These are phyloP conservation scores for Barnettozyma sucrosica DNA, from an alignment of 805 yeast species.

Conservation along the genomic window DNA sequence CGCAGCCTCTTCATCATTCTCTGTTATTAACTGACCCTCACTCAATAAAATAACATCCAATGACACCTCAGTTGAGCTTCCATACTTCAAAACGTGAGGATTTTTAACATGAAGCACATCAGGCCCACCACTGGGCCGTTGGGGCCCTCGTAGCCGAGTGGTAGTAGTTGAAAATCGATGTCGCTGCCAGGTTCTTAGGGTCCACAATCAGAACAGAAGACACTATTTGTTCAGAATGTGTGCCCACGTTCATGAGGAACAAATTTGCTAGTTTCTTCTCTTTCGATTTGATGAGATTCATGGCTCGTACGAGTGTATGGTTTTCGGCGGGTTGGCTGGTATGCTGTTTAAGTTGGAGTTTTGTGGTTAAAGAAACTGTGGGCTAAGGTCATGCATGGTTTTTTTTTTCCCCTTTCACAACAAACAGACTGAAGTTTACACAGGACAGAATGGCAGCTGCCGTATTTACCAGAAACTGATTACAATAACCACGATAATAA, in stretches of 20 bases:
- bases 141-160: slow-evolving; percentile 17
- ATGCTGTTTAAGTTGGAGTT: background rate
- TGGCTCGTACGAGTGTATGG: background rate
- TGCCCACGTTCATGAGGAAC: slow-evolving; percentile 12
- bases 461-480: too few relatives aligned
- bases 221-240: slow-evolving; percentile 5
- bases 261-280: slow-evolving; percentile 13
- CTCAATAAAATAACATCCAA: slow-evolving; percentile 27
- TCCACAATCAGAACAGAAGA: slow-evolving; percentile 13
- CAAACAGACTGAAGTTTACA: background rate
- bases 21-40: slow-evolving; percentile 26
- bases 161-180: slow-evolving; percentile 11
- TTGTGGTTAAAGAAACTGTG: too few relatives aligned
- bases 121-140: slow-evolving; percentile 27
- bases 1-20: slow-evolving; percentile 16
- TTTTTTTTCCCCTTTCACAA: too few relatives aligned
- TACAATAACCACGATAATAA: too few relatives aligned
- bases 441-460: too few relatives aligned
- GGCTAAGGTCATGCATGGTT: background rate
- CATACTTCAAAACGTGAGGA: slow-evolving; percentile 23
- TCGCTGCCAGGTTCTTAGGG: slow-evolving; percentile 10
- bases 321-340: background rate
- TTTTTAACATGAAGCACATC: slow-evolving; percentile 26
- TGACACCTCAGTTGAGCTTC: slow-evolving; percentile 26
- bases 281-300: slow-evolving; percentile 4